Evolutionary conservation across 2,329 filamentous ascomycete genomes (phyloP).

Genomic region (Colletotrichum scovillei): DNA sequence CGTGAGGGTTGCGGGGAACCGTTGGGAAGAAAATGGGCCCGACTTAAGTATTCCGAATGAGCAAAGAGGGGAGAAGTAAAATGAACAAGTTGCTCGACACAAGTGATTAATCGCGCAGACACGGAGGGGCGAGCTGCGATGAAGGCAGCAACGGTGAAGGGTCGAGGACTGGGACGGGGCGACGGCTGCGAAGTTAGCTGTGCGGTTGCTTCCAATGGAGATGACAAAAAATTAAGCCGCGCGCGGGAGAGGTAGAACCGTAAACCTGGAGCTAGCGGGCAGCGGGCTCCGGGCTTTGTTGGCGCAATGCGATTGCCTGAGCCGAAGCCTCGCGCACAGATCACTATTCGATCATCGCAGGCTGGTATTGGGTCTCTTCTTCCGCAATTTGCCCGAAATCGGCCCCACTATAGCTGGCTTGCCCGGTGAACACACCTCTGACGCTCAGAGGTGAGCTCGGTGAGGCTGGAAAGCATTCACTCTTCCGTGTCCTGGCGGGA

Average conservation of each 20-base stretch:
- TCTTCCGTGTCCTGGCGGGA: neutral
- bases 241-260: slow-evolving; percentile 30
- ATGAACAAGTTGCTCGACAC: slow-evolving; percentile 1
- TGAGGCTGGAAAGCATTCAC: neutral
- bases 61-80: neutral
- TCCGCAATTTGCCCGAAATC: slow-evolving; percentile 33
- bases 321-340: slow-evolving; percentile 29
- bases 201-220: slow-evolving; percentile 22
- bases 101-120: neutral
- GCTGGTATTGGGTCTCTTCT: neutral
- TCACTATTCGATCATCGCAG: neutral
- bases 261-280: slow-evolving; percentile 29
- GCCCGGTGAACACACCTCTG: neutral
- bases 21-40: neutral
- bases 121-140: neutral
- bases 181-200: slow-evolving; percentile 21
- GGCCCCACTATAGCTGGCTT: slow-evolving; percentile 2
- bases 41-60: neutral
- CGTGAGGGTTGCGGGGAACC: slow-evolving; percentile 14
- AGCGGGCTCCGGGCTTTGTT: slow-evolving; percentile 34
- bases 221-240: slow-evolving; percentile 35
- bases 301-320: slow-evolving; percentile 33
- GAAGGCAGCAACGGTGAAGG: slow-evolving; percentile 17
- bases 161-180: slow-evolving; percentile 17
- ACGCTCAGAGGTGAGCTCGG: neutral